Conservation (phyloP, 1,284 basidiomycete genomes). For the Papiliotrema flavescens region DNA sequence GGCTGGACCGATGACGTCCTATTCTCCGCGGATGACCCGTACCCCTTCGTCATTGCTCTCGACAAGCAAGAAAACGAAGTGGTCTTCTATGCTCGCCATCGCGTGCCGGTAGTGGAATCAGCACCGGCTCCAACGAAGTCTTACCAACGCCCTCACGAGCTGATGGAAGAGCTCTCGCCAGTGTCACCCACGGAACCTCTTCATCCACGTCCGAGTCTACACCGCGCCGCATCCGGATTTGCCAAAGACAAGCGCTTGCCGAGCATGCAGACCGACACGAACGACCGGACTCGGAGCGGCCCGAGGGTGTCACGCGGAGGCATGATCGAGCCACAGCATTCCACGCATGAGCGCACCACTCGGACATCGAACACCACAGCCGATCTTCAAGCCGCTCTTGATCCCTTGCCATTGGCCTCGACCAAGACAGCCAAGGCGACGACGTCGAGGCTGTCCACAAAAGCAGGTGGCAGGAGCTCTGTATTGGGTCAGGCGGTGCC, state of each 20-base stretch:
- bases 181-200: constrained; percentile 12
- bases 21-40: constrained; percentile 20
- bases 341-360: neutral
- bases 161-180: constrained; percentile 6
- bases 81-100: constrained; percentile 32
- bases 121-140: no score
- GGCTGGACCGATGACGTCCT: constrained; percentile 3
- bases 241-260: constrained; percentile 19
- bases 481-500: neutral
- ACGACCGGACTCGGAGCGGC: constrained; percentile 30
- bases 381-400: constrained; percentile 31
- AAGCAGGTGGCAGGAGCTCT: neutral
- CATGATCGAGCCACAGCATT: neutral
- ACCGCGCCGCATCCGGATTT: constrained; percentile 26
- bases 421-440: constrained; percentile 47
- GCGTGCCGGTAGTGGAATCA: neutral
- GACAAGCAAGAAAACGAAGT: constrained; percentile 26
- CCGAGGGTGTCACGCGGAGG: constrained; percentile 30
- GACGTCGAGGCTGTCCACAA: constrained; percentile 13
- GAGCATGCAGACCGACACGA: constrained; percentile 19
- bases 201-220: constrained; percentile 19
- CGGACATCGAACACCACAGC: constrained; percentile 9
- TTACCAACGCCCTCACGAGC: neutral
- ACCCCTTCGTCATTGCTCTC: constrained; percentile 32
- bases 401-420: constrained; percentile 59